Base-by-base conservation (phyloP, 2,329 filamentous ascomycete genomes). In the Aspergillus tubingensis region DNA sequence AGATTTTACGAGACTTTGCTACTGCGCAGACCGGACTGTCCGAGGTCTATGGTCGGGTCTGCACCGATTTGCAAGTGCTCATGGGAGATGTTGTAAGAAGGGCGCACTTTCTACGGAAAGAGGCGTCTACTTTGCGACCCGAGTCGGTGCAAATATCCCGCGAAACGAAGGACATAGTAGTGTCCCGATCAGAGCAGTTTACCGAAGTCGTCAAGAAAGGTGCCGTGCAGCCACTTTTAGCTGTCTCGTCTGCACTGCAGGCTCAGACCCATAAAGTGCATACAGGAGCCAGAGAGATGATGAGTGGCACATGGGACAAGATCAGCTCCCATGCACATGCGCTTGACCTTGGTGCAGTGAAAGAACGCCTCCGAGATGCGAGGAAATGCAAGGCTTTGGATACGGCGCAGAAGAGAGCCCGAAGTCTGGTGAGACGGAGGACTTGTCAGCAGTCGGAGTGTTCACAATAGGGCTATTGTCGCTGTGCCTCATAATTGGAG, bases 1-100 rank as follows among this genome's bases (percentile, higher is more conserved):
- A 78, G 47, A 56, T 80, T 8, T 65, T 65, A 30, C 74, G 69
- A 53, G 78, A 81, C 48, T 64, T 79, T 19, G 71, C 63, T 13
- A 69, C 64, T 5, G 76, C 78, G 13, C 77, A 79, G 56, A 75
- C 67, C 2, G 73, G 74, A 17, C 67, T 80, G 23, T 72, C 70
- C 8, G 73, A 73, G 48, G 73, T 72, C 11, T 79, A 76, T 55
- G 68, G 66, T 52, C 77, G 75, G 55, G 61, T 79, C 23, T 74
- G 66, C 32, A 75, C 72, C 23, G 76, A 78, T 62, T 53, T 80
- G 3, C 76, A 78, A 59, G 68, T 73, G 8, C 65, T 74, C 44
- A 65, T 78, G 63, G 75, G 71, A 13, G 73, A 77, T 65, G 72
- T 73, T 25, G 73, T 76, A 44, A 74, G 72, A 57, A 69, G 67